Evolutionary conservation across 2,329 filamentous ascomycete genomes (phyloP), one percentile per base, ranked within the genome.

Genomic region (Didymella pinodella): DNA sequence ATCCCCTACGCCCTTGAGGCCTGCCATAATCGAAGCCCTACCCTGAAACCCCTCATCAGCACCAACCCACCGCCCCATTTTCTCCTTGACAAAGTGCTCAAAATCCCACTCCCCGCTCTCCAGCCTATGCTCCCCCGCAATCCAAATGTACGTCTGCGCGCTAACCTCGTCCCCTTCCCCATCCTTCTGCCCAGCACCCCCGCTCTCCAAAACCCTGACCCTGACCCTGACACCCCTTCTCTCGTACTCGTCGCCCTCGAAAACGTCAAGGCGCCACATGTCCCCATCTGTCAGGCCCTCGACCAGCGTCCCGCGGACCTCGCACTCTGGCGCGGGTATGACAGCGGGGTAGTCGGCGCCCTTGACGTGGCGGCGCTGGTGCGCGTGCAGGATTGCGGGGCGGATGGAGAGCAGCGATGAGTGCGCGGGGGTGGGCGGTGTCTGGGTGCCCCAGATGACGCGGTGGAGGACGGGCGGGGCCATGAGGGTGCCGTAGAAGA

Each of bases 81-180:
- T 96, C 62, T 95, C 88, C 68, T 83, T 82, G 61, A 89, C 86
- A 74, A 97, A 98, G 63, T 90, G 87, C 47, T 89, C 87, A 79
- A 93, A 95, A 75, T 96, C 91, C 94, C 94, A 98, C 75, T 97
- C 93, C 22, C 80, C 77, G 31, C 85, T 81, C 75, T 96, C 92
- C 18, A 98, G 78, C 0, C 77, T 57, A 10, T 79, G 61, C 45
- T 69, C 61, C 44, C 76, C 67, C 16, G 81, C 76, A 62, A 81
- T 75, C 73, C 84, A 85, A 7, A 91, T 83, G 49, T 83, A 83
- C 26, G 66, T 81, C 68, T 78, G 83, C 55, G 73, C 79, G 57
- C 79, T 74, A 1, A 83, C 71, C 47, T 79, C 76, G 18, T 74
- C 71, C 11, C 67, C 69, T 46, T 81, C 77, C 0, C 59, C 51